Evolutionary conservation across 2,329 filamentous ascomycete species (phyloP).

Genomic region (Cladophialophora carrionii): DNA sequence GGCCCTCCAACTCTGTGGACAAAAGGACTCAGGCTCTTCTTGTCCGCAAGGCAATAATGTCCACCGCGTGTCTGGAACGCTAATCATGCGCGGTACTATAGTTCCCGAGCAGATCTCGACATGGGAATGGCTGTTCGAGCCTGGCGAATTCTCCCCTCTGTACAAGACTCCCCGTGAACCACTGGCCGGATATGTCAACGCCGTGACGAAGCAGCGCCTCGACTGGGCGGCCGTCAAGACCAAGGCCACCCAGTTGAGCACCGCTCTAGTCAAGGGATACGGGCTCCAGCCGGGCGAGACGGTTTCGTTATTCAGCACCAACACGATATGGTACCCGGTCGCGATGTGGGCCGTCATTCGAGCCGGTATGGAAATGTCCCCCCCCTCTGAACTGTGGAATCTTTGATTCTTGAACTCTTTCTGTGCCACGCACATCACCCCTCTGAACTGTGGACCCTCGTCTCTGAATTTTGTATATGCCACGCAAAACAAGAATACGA

Average conservation of each 20-base stretch:
- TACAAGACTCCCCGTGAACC: constrained; percentile 44
- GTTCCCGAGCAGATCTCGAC: constrained; percentile 60
- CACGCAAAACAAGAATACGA: not conserved
- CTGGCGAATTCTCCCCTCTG: constrained; percentile 54
- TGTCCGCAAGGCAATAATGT: not conserved
- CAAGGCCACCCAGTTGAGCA: constrained; percentile 62
- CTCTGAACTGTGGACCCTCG: not conserved
- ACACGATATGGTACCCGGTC: constrained; percentile 69
- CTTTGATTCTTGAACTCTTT: not conserved
- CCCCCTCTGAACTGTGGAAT: not conserved
- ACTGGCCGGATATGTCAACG: constrained; percentile 61
- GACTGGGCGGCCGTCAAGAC: constrained; percentile 61
- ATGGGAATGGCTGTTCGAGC: constrained; percentile 66
- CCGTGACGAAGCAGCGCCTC: constrained; percentile 61
- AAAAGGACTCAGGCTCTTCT: not conserved
- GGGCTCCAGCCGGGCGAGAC: constrained; percentile 59
- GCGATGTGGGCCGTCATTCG: constrained; percentile 62
- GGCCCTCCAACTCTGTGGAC: not conserved
- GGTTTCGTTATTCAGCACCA: constrained; percentile 64
- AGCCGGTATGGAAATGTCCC: constrained; percentile 43
- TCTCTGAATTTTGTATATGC: not conserved
- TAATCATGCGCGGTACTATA: constrained; percentile 38
- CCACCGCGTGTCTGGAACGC: not conserved
- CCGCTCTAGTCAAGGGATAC: constrained; percentile 60
- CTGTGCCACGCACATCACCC: not conserved